Conservation (phyloP, 192 early-diverging fungal genomes). For the Coemansia sp. region DNA sequence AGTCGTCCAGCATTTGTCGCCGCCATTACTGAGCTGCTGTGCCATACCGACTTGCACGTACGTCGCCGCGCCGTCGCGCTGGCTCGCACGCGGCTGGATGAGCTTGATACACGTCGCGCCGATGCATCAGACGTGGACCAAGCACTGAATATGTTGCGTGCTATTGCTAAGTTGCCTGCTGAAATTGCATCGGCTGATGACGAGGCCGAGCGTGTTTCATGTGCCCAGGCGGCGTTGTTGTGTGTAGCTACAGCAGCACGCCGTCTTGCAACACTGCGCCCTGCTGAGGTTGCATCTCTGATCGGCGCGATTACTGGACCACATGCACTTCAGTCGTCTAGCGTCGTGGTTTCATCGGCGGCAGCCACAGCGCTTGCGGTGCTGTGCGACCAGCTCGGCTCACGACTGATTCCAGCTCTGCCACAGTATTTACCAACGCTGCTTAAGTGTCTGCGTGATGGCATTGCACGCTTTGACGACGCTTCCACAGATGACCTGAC, state of each 20-base stretch:
- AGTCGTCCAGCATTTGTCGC: slow-evolving; percentile 72
- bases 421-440: slow-evolving; percentile 82
- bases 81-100: slow-evolving; percentile 66
- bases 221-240: slow-evolving; percentile 75
- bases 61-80: slow-evolving; percentile 74
- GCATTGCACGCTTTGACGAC: slow-evolving; percentile 7
- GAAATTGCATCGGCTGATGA: slow-evolving; percentile 12
- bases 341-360: slow-evolving; percentile 40
- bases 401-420: slow-evolving; percentile 74
- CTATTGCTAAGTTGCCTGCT: slow-evolving; percentile 11
- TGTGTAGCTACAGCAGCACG: slow-evolving; percentile 75
- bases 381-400: slow-evolving; percentile 66
- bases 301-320: slow-evolving; percentile 57
- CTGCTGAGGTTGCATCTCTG: slow-evolving; percentile 62
- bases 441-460: slow-evolving; percentile 58
- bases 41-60: slow-evolving; percentile 61
- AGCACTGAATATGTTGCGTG: slow-evolving; percentile 34
- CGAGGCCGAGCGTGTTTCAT: slow-evolving; percentile 47
- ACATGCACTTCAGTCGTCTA: slow-evolving; percentile 38
- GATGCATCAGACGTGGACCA: slow-evolving; percentile 27
- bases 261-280: slow-evolving; percentile 61
- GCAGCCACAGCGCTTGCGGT: slow-evolving; percentile 51
- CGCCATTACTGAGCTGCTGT: slow-evolving; percentile 63
- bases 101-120: slow-evolving; percentile 30
- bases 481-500: slow-evolving; percentile 47